Evolutionary conservation across 768 basidiomycete species (phyloP).

Genomic region (Crucibulum laeve): DNA sequence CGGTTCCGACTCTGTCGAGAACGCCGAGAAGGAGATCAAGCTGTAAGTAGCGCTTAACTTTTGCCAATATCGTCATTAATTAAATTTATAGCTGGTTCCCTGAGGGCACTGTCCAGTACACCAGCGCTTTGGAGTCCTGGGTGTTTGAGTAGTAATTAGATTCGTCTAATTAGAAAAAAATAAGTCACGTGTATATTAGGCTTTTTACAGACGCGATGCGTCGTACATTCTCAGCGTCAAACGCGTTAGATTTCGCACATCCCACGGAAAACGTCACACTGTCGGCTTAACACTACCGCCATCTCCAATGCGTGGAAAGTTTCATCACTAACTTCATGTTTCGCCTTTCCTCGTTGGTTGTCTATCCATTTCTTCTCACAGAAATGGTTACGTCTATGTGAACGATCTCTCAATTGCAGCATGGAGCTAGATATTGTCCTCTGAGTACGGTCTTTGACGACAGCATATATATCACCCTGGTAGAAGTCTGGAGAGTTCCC

Average conservation of each 20-base stretch:
- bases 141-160: conserved; percentile 67
- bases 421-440: too few relatives aligned
- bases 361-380: conserved; percentile 10
- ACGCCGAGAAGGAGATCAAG: conserved; percentile 89
- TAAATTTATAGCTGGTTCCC: conserved; percentile 76
- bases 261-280: background rate
- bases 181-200: conserved; percentile 14
- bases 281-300: conserved; percentile 7
- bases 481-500: too few relatives aligned
- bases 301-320: conserved; percentile 6
- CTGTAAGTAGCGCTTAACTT: conserved; percentile 51
- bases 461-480: too few relatives aligned
- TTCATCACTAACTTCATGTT: conserved; percentile 13
- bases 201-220: conserved; percentile 1
- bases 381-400: conserved; percentile 1
- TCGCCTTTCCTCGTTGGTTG: conserved; percentile 18
- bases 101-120: conserved; percentile 74
- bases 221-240: background rate
- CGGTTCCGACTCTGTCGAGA: conserved; percentile 86
- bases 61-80: background rate
- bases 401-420: background rate
- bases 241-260: background rate
- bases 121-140: conserved; percentile 60
- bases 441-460: too few relatives aligned
- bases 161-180: conserved; percentile 10